These are phyloP conservation scores for Wickerhamomyces pijperi DNA, from an alignment of 805 yeast species.

Conservation along the genomic window DNA sequence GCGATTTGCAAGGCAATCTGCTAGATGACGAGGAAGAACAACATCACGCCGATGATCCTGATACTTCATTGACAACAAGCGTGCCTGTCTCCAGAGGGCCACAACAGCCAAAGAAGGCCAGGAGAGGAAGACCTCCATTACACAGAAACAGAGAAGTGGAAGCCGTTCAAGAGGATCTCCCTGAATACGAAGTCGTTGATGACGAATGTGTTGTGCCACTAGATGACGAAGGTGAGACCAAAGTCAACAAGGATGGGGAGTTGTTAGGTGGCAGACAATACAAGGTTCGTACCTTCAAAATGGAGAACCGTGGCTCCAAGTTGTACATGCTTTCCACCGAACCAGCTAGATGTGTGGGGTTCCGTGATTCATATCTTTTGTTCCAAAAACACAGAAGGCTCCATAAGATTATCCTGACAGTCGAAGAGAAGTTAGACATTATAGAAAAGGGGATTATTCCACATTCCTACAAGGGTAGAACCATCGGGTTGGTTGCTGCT, in stretches of 20 bases:
- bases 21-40: conserved; percentile 19
- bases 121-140: conserved; percentile 4
- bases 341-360: conserved; percentile 91
- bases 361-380: conserved; percentile 80
- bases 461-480: conserved; percentile 80
- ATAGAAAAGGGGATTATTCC: conserved; percentile 77
- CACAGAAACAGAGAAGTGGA: neutral
- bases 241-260: conserved; percentile 58
- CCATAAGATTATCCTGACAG: conserved; percentile 61
- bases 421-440: conserved; percentile 73
- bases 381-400: conserved; percentile 78
- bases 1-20: conserved; percentile 14
- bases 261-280: conserved; percentile 65
- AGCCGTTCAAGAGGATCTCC: conserved; percentile 17
- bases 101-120: conserved; percentile 8
- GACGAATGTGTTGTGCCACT: conserved; percentile 73
- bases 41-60: conserved; percentile 18
- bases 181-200: conserved; percentile 36
- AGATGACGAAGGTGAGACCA: conserved; percentile 70
- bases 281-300: conserved; percentile 58
- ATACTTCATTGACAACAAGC: conserved; percentile 18
- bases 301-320: conserved; percentile 48
- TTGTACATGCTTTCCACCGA: conserved; percentile 89
- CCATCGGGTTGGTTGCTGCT: conserved; percentile 85
- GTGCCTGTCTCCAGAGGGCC: conserved; percentile 9